These are phyloP conservation scores for Ascochyta pisi DNA, from an alignment of 2,329 filamentous ascomycete genomes.

Conservation along the genomic window DNA sequence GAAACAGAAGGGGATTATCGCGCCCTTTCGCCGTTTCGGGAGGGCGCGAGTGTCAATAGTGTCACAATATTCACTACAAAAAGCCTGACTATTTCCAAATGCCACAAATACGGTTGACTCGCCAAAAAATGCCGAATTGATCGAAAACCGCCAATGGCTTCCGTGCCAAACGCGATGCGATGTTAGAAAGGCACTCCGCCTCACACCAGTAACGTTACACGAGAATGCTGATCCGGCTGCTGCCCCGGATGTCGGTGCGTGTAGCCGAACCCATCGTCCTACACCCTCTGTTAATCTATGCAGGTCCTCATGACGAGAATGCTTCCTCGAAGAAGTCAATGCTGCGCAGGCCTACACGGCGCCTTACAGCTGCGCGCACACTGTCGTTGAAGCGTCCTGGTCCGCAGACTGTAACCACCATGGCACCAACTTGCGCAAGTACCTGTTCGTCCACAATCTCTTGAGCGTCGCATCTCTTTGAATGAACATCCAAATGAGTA, in stretches of 20 bases:
- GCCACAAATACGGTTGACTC: background rate
- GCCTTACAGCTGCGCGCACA: slow-evolving; percentile 69
- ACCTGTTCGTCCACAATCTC: slow-evolving; percentile 79
- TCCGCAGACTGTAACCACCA: slow-evolving; percentile 82
- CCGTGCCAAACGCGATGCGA: background rate
- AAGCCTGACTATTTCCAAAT: background rate
- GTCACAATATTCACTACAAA: background rate
- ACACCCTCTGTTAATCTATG: no score
- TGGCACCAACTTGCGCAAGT: slow-evolving; percentile 78
- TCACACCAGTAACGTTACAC: background rate
- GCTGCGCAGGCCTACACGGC: slow-evolving; percentile 65
- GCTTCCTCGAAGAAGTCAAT: slow-evolving; percentile 80
- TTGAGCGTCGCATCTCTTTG: slow-evolving; percentile 79
- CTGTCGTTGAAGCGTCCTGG: slow-evolving; percentile 74
- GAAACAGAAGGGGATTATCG: background rate
- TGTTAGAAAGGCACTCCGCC: background rate
- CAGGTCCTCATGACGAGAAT: slow-evolving; percentile 58
- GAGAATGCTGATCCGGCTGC: background rate
- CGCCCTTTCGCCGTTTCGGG: background rate
- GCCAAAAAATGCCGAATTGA: background rate
- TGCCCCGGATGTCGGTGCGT: background rate
- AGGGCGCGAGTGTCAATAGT: background rate
- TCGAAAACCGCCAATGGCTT: background rate
- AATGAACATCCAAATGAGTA: slow-evolving; percentile 76
- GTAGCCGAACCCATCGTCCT: background rate